These are phyloP conservation scores for Aureobasidium mangrovei DNA, from an alignment of 2,329 filamentous ascomycete species.

Conservation along the genomic window DNA sequence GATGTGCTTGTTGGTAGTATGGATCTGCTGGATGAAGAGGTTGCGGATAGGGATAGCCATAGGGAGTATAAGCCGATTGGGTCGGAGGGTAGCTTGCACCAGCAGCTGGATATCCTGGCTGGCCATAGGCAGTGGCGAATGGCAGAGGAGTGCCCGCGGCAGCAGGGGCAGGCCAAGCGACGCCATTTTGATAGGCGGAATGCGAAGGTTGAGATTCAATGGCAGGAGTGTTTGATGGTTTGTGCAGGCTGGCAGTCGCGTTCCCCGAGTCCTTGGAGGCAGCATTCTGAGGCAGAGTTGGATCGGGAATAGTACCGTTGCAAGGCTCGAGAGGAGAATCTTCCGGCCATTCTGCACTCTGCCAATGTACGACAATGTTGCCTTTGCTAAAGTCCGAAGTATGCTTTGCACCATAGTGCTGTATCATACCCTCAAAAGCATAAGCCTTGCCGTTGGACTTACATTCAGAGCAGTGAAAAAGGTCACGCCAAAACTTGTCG, in stretches of 20 bases:
- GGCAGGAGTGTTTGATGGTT: not conserved
- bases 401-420: constrained; percentile 79
- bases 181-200: not conserved
- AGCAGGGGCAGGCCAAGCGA: not conserved
- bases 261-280: not conserved
- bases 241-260: not conserved
- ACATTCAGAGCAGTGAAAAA: constrained; percentile 61
- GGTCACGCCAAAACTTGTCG: constrained; percentile 56
- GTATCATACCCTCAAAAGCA: constrained; percentile 68
- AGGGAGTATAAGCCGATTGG: not conserved
- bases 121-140: not conserved
- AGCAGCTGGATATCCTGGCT: not conserved
- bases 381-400: constrained; percentile 61
- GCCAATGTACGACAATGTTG: constrained; percentile 68
- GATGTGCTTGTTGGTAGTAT: not conserved
- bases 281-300: not conserved
- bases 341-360: constrained; percentile 66
- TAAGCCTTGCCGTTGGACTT: constrained; percentile 58
- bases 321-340: constrained; percentile 55
- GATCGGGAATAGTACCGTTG: not conserved
- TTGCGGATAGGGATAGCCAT: not conserved
- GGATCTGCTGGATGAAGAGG: not conserved
- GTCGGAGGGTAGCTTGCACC: not conserved
- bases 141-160: not conserved
- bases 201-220: not conserved